phyloP scores from a whole-genome alignment of 2,329 filamentous ascomycete genomes.

The Domatiomyces catenatus region DNA sequence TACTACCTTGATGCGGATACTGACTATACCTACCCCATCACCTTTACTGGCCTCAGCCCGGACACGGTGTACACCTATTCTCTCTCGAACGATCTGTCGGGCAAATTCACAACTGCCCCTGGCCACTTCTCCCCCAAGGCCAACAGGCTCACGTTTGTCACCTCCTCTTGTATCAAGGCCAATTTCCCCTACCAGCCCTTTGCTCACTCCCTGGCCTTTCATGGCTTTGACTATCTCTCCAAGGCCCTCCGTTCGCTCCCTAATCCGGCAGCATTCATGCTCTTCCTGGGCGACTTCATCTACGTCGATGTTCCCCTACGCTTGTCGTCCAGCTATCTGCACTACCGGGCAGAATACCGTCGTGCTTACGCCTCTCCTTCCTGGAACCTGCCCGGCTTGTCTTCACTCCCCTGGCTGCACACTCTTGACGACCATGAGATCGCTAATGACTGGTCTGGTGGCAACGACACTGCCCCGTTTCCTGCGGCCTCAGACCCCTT shows the following conservation, averaged over 20 bases:
- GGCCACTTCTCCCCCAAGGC: conserved; percentile 47
- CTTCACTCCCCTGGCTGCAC: conserved; percentile 90
- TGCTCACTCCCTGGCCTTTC: conserved; percentile 58
- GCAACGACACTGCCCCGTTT: conserved; percentile 68
- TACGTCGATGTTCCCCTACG: conserved; percentile 63
- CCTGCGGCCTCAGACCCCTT: conserved; percentile 68
- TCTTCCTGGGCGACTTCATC: conserved; percentile 39
- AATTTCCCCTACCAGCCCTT: conserved; percentile 77
- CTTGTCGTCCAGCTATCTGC: conserved; percentile 54
- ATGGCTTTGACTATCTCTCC: conserved; percentile 60
- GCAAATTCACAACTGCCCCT: conserved; percentile 66
- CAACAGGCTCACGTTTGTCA: conserved; percentile 73
- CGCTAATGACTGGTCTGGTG: conserved; percentile 70
- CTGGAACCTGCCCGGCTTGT: conserved; percentile 52
- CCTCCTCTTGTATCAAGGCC: conserved; percentile 82
- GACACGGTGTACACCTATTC: conserved; percentile 69
- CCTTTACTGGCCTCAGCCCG: conserved; percentile 49
- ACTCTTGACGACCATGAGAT: conserved; percentile 96
- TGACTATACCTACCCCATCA: conserved; percentile 64
- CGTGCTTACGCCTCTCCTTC: conserved; percentile 93
- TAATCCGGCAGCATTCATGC: conserved; percentile 50
- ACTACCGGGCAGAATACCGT: conserved; percentile 82
- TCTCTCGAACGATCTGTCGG: conserved; percentile 73
- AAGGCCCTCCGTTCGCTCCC: conserved; percentile 55
- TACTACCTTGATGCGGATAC: conserved; percentile 55